Evolutionary conservation across 345 rosid species (phyloP), one percentile per base, ranked within the genome.

Genomic region (Kandelia obovata): DNA sequence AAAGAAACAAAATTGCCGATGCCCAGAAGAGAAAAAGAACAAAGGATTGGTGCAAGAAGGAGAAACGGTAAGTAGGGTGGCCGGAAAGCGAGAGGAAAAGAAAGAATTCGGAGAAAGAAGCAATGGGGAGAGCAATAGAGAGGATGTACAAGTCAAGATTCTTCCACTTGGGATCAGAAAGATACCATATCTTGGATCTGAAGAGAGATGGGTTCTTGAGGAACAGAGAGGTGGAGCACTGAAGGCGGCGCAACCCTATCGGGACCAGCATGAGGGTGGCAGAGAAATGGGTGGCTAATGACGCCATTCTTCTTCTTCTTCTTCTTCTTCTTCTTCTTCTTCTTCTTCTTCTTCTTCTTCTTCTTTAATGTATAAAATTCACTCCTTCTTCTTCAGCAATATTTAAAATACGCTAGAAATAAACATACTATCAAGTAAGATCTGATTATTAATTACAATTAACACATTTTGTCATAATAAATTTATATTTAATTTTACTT

Each of bases 101-200:
- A 79, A 83, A 79, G 70, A 83, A 37, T 30, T 80, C 64, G 21
- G 88, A 71, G 68, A 85, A 82, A 30, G 83, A 85, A 63, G 87
- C 81, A 27, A 83, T 68, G 21, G 89, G 92, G 37, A 87, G 88
- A 58, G 83, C 80, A 25, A 88, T 47, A 2, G 74, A 52, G 47
- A 84, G 87, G 75, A 78, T 15, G 77, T 81, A 88, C 30, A 88
- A 70, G 70, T 83, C 88, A 61, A 88, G 71, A 79, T 81, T 84
- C 53, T 72, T 84, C 78, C 75, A 71, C 70, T 71, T 79, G 57
- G 78, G 75, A 20, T 78, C 78, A 27, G 82, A 76, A 71, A 85
- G 77, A 72, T 80, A 85, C 85, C 89, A 82, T 1, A 78, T 76
- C 60, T 78, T 82, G 66, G 92, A 88, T 76, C 78, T 56, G 73